Conservation (phyloP, 805 yeast species). For the Monosporozyma aerobia region DNA sequence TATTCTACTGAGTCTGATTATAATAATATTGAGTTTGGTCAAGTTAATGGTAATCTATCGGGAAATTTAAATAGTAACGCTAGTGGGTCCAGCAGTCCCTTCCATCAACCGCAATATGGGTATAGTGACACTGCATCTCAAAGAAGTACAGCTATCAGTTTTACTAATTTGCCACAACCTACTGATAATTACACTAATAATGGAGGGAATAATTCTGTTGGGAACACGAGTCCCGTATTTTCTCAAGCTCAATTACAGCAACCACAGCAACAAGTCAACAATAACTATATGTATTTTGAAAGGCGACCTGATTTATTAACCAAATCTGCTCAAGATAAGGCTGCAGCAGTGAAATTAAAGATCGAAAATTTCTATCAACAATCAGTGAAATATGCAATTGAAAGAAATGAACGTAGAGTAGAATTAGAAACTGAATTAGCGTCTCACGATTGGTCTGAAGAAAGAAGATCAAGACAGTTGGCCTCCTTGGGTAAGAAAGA, state of each 20-base stretch:
- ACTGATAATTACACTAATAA: constrained; percentile 12
- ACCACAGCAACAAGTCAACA: constrained; percentile 9
- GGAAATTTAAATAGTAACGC: not conserved
- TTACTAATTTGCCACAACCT: constrained; percentile 9
- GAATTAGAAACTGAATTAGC: constrained; percentile 68
- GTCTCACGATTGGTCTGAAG: constrained; percentile 69
- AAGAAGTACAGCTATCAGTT: constrained; percentile 20
- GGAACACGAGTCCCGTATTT: not conserved
- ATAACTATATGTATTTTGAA: constrained; percentile 61
- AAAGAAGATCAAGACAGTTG: constrained; percentile 73
- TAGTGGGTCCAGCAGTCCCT: constrained; percentile 21
- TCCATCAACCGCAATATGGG: constrained; percentile 20
- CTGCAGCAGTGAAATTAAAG: constrained; percentile 73
- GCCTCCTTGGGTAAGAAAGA: constrained; percentile 81
- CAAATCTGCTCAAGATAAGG: constrained; percentile 69
- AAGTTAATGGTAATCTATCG: not conserved
- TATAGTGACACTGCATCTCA: constrained; percentile 10
- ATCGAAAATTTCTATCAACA: constrained; percentile 79
- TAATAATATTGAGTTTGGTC: constrained; percentile 4
- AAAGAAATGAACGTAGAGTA: constrained; percentile 85
- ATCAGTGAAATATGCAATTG: constrained; percentile 86
- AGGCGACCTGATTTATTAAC: constrained; percentile 74
- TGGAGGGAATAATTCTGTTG: not conserved
- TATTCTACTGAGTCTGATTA: constrained; percentile 18
- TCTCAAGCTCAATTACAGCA: constrained; percentile 14